Percentiles rank a stretch among this genome's conserved stretches.
These are phyloP conservation scores for Ensete glaucum DNA, from an alignment of 176 grass and related monocot species.

Conservation along the genomic window DNA sequence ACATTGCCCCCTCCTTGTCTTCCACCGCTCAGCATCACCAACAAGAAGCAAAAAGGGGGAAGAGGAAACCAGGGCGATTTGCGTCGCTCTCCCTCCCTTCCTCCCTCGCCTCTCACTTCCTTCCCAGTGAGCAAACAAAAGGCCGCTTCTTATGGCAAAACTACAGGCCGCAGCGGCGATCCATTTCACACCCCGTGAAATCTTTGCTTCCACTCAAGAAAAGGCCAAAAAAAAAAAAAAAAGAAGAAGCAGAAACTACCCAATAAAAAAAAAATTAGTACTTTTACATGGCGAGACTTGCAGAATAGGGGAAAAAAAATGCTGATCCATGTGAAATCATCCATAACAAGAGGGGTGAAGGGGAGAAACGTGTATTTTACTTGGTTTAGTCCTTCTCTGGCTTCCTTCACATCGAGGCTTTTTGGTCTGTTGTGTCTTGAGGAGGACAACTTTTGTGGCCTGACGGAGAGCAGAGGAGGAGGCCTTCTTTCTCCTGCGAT, in stretches of 20 bases:
- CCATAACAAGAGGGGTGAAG: no score
- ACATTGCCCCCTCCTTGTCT: not conserved
- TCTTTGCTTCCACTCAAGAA: not conserved
- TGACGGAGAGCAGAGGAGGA: not conserved
- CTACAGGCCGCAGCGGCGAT: not conserved
- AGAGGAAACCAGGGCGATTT: not conserved
- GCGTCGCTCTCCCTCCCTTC: not conserved
- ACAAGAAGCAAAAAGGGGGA: not conserved
- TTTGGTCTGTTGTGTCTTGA: not conserved
- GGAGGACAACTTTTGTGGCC: not conserved
- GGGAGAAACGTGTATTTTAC: no score
- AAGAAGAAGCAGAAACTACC: not conserved
- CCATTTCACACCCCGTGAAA: constrained; percentile 2
- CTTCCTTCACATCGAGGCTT: not conserved
- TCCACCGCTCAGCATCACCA: not conserved
- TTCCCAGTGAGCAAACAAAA: not conserved
- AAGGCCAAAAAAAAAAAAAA: not conserved
- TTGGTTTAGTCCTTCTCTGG: not conserved
- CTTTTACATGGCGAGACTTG: no score
- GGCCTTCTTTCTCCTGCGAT: not conserved
- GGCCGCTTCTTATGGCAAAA: not conserved
- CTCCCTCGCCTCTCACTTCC: not conserved
- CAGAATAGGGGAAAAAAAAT: no score
- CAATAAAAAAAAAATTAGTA: no score
- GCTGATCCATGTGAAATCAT: no score